These are phyloP conservation scores for Sugiyamaella qingdaonensis DNA, from an alignment of 805 yeast species.

Conservation along the genomic window DNA sequence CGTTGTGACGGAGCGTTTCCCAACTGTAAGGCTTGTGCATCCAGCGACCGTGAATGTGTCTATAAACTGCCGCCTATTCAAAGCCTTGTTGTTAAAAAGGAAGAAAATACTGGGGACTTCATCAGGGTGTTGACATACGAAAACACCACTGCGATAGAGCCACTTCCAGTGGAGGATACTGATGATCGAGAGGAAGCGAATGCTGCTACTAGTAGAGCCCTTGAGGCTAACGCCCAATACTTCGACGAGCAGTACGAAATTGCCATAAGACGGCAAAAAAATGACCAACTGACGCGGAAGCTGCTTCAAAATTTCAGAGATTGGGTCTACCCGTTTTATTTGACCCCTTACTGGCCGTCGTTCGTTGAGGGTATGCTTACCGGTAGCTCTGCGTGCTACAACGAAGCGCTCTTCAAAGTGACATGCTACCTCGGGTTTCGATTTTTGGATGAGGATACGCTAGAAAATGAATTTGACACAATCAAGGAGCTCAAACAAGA, in stretches of 20 bases:
- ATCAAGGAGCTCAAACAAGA: constrained; percentile 1
- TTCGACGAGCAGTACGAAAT: not conserved
- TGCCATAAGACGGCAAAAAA: not conserved
- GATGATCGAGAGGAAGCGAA: not conserved
- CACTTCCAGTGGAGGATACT: not conserved
- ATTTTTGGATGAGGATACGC: not conserved
- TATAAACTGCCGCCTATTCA: constrained; percentile 6
- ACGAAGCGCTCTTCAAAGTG: constrained; percentile 8
- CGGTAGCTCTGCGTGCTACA: not conserved
- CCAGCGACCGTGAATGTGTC: not conserved
- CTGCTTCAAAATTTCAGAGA: not conserved
- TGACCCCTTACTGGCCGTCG: constrained; percentile 5
- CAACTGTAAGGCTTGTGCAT: not conserved
- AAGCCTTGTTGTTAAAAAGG: constrained; percentile 3
- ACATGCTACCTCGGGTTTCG: constrained; percentile 8
- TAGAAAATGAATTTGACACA: not conserved
- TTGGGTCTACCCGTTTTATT: constrained; percentile 4
- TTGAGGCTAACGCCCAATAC: not conserved
- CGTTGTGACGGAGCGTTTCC: constrained; percentile 4
- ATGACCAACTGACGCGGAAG: not conserved
- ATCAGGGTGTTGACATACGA: constrained; percentile 2
- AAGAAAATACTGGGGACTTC: not conserved
- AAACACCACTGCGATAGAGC: constrained; percentile 6
- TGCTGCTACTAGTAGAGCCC: not conserved
- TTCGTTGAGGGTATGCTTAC: constrained; percentile 1